Evolutionary conservation across 2,329 filamentous ascomycete genomes (phyloP).

Genomic region (Camillea tinctor): DNA sequence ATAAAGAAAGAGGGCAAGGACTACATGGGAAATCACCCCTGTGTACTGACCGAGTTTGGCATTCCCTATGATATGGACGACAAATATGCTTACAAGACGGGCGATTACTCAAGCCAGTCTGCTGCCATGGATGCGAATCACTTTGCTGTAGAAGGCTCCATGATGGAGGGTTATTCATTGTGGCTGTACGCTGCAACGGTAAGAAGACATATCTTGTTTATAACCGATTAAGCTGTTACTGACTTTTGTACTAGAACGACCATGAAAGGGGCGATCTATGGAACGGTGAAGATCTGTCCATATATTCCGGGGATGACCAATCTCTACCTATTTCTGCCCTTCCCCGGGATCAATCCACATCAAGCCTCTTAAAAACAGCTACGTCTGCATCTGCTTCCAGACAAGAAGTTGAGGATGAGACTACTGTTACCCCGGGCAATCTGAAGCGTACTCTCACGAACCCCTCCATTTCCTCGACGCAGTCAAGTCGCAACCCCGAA

Average conservation of each 20-base stretch:
- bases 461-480: conserved; percentile 61
- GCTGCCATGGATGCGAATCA: conserved; percentile 95
- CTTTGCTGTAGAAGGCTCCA: conserved; percentile 82
- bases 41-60: conserved; percentile 90
- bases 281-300: conserved; percentile 96
- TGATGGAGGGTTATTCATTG: conserved; percentile 80
- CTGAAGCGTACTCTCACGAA: conserved; percentile 71
- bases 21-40: conserved; percentile 83
- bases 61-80: conserved; percentile 99
- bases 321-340: conserved; percentile 52
- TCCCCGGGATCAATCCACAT: conserved; percentile 47
- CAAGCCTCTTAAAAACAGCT: conserved; percentile 43
- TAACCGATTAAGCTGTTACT: conserved; percentile 6
- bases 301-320: conserved; percentile 81
- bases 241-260: conserved; percentile 60
- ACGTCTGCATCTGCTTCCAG: conserved; percentile 31
- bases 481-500: conserved; percentile 52
- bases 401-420: conserved; percentile 49
- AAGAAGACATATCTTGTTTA: conserved; percentile 38
- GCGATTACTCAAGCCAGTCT: conserved; percentile 90
- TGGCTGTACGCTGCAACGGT: conserved; percentile 82
- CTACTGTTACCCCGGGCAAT: conserved; percentile 69
- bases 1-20: conserved; percentile 86
- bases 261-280: conserved; percentile 90
- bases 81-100: conserved; percentile 90